A percentile compares a stretch with the other conserved stretches of the same genome.
phyloP scores from a whole-genome alignment of 2,329 filamentous ascomycete species.

The Lomentospora prolificans region DNA sequence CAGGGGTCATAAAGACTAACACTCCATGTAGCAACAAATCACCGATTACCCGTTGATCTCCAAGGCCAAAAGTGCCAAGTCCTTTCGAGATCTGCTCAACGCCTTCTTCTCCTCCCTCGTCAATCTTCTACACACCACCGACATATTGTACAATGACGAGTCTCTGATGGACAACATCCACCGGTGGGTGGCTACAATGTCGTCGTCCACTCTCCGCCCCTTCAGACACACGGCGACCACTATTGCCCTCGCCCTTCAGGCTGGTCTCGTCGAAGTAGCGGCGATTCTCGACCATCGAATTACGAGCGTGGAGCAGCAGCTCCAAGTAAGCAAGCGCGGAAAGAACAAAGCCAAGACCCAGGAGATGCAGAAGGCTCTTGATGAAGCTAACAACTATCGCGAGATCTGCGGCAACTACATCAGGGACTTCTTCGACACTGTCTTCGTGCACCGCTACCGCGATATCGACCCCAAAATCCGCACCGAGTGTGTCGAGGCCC shows the following conservation, averaged over 20 bases:
- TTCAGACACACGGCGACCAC: slow-evolving; percentile 92
- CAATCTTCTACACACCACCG: slow-evolving; percentile 70
- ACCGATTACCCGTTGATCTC: slow-evolving; percentile 89
- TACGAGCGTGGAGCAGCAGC: slow-evolving; percentile 67
- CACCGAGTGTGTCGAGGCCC: slow-evolving; percentile 74
- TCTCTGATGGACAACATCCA: slow-evolving; percentile 81
- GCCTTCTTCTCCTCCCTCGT: slow-evolving; percentile 73
- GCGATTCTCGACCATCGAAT: slow-evolving; percentile 61
- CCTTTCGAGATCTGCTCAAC: slow-evolving; percentile 68
- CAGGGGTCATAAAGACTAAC: background rate
- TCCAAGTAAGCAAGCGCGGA: slow-evolving; percentile 62
- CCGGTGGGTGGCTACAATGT: slow-evolving; percentile 85
- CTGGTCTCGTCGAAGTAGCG: slow-evolving; percentile 64
- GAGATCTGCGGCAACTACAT: slow-evolving; percentile 63
- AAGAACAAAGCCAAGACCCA: slow-evolving; percentile 71
- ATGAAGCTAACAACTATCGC: slow-evolving; percentile 59
- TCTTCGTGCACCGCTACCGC: slow-evolving; percentile 92
- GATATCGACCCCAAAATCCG: slow-evolving; percentile 87
- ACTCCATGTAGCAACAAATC: slow-evolving; percentile 50
- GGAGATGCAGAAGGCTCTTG: slow-evolving; percentile 61
- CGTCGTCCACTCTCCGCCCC: slow-evolving; percentile 74
- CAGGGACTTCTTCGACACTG: slow-evolving; percentile 79
- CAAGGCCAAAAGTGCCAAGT: slow-evolving; percentile 62
- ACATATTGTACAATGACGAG: slow-evolving; percentile 65
- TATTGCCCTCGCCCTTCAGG: slow-evolving; percentile 69